Evolutionary conservation across 768 basidiomycete genomes (phyloP), one percentile per base, ranked within the genome.

Genomic region (Boletus reticulatus): DNA sequence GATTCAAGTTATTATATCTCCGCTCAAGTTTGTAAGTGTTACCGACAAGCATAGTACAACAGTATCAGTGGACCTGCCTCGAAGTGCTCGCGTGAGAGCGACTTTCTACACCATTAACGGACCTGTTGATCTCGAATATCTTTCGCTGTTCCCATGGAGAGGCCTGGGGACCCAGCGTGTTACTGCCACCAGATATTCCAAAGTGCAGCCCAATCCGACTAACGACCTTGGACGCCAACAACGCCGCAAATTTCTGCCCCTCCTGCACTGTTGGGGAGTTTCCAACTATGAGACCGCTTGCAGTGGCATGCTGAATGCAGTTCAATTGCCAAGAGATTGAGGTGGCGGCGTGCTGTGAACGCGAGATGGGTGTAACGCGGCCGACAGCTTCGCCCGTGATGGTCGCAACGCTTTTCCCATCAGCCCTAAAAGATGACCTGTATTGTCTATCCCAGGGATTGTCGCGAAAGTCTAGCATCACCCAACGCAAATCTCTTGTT

Each of bases 161-260:
- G 67, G 67, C 55, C 79, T 63, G 36, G 67, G 70, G 29, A 76
- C 75, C 24, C 61, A n/a, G 36, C 36, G 29, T n/a, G 49, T 3
- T 46, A 10, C n/a, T 75, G 76, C 5, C 48, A 39, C 41, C 37
- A 16, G n/a, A 66, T 58, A 63, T 37, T 20, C 48, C 54, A 64
- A 60, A 73, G 16, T 61, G 63, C 4, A 66, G 58, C 1, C 64
- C 70, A 27, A 78, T 41, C 12, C 64, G 67, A 22, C 76, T 71
- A 4, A 82, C 52, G 5, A 83, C 56, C 13, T 71, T 74, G 1
- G 75, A 79, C 4, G 74, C 73, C 29, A 86, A 71, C 2, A 83
- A 56, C 0, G 73, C 84, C 4, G 77, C 79, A 1, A 81, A 79
- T 48, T 79, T 73, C 1, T 81, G 78, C 7, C 80, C 84, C 76